Percentiles rank a stretch among this genome's conserved stretches.
These are phyloP conservation scores for Saccharomycopsis fodiens DNA, from an alignment of 805 yeast species.

Conservation along the genomic window DNA sequence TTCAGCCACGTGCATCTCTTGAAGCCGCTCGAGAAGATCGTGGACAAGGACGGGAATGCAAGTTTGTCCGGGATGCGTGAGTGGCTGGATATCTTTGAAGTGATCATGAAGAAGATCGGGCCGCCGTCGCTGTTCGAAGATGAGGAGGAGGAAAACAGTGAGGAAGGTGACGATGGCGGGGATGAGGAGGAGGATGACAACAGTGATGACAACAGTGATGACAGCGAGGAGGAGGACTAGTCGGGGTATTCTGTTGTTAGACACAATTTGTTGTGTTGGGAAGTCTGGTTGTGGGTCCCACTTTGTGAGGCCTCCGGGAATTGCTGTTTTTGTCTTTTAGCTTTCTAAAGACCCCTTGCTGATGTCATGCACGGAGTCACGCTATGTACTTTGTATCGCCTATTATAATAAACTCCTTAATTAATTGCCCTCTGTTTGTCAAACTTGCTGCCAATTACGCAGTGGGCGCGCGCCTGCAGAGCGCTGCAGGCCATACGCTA, in stretches of 20 bases:
- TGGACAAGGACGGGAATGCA: constrained; percentile 65
- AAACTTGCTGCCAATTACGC: neutral
- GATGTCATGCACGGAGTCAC: no score
- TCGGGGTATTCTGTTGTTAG: no score
- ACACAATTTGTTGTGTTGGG: no score
- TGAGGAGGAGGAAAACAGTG: constrained; percentile 28
- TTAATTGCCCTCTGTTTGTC: neutral
- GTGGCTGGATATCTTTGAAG: constrained; percentile 75
- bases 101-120: constrained; percentile 33
- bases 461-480: neutral
- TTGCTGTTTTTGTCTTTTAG: no score
- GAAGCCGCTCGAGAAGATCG: constrained; percentile 75
- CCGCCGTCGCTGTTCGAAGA: constrained; percentile 26
- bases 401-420: no score
- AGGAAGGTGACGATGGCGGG: constrained; percentile 31
- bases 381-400: no score
- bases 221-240: constrained; percentile 20
- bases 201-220: constrained; percentile 26
- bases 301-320: no score
- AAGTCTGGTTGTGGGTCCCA: no score
- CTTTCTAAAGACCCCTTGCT: no score
- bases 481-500: neutral
- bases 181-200: constrained; percentile 34
- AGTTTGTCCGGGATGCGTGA: constrained; percentile 93
- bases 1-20: constrained; percentile 68